These are phyloP conservation scores for Gossypium aridum DNA, from an alignment of 441 rosid species.

Conservation along the genomic window DNA sequence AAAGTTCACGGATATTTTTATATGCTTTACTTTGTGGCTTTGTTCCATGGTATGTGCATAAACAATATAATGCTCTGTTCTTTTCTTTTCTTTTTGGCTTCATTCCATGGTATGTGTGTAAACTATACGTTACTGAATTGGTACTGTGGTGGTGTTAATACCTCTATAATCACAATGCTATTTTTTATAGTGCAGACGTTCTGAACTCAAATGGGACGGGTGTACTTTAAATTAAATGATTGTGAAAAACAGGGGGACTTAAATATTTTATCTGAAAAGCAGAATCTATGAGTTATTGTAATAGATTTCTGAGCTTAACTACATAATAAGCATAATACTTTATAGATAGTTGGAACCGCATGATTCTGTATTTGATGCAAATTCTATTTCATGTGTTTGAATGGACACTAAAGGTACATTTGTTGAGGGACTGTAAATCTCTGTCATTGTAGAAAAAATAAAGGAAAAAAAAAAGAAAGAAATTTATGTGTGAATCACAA, in stretches of 20 bases:
- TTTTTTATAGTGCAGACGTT: neutral
- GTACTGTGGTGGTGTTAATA: neutral
- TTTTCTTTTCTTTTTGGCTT: neutral
- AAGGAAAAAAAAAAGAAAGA: neutral
- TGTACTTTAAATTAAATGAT: neutral
- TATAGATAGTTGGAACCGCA: neutral
- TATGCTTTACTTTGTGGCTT: neutral
- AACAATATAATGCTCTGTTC: neutral
- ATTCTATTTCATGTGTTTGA: neutral
- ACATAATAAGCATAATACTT: neutral
- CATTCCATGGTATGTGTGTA: neutral
- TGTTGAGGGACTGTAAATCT: neutral
- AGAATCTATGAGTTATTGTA: neutral
- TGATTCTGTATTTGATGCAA: neutral
- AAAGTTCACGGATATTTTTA: neutral
- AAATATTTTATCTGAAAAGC: neutral
- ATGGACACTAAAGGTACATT: neutral
- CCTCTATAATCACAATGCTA: neutral
- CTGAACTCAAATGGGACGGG: neutral
- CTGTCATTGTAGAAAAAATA: neutral
- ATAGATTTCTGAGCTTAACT: neutral
- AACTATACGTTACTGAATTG: neutral
- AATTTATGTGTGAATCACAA: neutral
- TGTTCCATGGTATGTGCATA: neutral
- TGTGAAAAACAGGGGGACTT: neutral